phyloP scores from a whole-genome alignment of 2,329 filamentous ascomycete species.

The Penicillium sp. region DNA sequence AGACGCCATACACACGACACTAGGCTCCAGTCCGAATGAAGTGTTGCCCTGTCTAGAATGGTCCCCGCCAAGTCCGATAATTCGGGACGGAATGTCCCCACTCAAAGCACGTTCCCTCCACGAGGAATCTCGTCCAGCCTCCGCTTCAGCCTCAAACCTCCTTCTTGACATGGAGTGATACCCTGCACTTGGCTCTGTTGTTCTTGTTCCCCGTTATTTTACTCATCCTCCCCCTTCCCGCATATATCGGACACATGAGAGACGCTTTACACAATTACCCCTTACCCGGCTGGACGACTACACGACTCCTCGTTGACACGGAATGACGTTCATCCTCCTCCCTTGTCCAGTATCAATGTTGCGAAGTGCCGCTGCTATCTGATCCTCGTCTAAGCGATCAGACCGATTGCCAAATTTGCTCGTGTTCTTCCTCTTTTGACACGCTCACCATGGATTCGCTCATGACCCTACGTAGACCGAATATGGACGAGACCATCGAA shows the following conservation, averaged over 20 bases:
- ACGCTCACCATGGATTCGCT: conserved; percentile 39
- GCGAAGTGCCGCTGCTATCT: conserved; percentile 16
- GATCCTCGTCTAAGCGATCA: not conserved
- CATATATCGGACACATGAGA: not conserved
- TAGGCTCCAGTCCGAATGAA: not conserved
- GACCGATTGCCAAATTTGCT: not conserved
- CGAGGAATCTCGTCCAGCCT: conserved; percentile 28
- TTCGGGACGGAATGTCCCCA: not conserved
- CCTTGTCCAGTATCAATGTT: conserved; percentile 19
- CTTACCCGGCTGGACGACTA: not conserved
- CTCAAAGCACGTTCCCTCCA: conserved; percentile 21
- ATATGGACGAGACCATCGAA: conserved; percentile 42
- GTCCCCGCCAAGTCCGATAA: not conserved
- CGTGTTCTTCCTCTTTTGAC: not conserved
- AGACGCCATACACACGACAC: no score
- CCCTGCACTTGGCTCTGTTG: not conserved
- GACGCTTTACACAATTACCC: not conserved
- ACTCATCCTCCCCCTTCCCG: not conserved
- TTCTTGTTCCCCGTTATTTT: not conserved
- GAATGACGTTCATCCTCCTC: conserved; percentile 29
- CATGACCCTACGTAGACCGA: conserved; percentile 32
- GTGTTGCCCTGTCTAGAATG: not conserved
- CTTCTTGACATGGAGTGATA: conserved; percentile 2
- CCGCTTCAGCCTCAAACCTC: conserved; percentile 11
- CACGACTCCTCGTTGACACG: conserved; percentile 10